Evolutionary conservation across 148 eudicot species (phyloP).

Genomic region (Rhododendron williamsianum): DNA sequence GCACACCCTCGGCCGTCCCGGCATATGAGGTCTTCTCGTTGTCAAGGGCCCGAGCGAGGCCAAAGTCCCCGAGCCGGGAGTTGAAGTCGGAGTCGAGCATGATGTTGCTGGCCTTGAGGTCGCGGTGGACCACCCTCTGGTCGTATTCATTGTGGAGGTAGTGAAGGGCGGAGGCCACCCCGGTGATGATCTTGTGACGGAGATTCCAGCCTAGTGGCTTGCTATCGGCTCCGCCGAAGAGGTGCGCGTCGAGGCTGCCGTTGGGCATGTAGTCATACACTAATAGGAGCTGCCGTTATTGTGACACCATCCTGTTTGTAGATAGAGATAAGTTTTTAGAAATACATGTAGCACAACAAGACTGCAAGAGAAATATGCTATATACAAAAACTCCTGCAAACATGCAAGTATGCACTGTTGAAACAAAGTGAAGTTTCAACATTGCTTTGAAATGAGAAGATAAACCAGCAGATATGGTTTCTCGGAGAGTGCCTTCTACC

Average conservation of each 20-base stretch:
- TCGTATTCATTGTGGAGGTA: slow-evolving; percentile 77
- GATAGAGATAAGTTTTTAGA: not conserved
- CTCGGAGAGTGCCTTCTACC: not conserved
- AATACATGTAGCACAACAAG: not conserved
- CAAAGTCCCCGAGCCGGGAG: slow-evolving; percentile 82
- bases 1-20: slow-evolving; percentile 58
- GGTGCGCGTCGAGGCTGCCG: slow-evolving; percentile 74
- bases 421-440: not conserved
- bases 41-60: slow-evolving; percentile 83
- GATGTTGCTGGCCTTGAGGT: slow-evolving; percentile 87
- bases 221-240: slow-evolving; percentile 27
- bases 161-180: slow-evolving; percentile 55
- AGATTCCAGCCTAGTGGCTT: slow-evolving; percentile 36
- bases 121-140: slow-evolving; percentile 76
- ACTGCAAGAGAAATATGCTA: not conserved
- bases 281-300: slow-evolving; percentile 60
- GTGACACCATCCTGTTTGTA: slow-evolving; percentile 44
- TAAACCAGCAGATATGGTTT: not conserved
- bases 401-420: not conserved
- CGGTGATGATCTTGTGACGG: slow-evolving; percentile 43
- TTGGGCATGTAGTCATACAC: slow-evolving; percentile 91
- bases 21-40: slow-evolving; percentile 60
- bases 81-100: slow-evolving; percentile 76
- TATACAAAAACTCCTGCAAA: not conserved
- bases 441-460: not conserved